Evolutionary conservation across 257 asterid species (phyloP), one percentile per base, ranked within the genome.

Genomic region (Scutellaria baicalensis): DNA sequence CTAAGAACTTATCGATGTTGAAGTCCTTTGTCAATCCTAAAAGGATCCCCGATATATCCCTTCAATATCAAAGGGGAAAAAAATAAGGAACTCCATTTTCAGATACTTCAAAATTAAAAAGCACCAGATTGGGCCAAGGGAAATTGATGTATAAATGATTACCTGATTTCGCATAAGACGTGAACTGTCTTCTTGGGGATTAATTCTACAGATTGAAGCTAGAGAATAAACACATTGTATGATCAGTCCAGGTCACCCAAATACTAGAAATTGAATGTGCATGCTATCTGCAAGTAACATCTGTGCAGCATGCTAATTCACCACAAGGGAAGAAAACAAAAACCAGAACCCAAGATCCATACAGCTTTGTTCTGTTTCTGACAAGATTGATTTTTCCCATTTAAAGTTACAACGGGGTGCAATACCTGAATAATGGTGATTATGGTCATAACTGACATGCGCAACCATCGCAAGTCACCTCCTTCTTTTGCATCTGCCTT

Each of bases 401-500:
- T 61, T 57, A 66, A 68, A 56, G 23, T 51, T 48, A 51, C 11
- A 51, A 6, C 49, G 54, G 14, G 65, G n/a, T 12, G 14, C 69
- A 66, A 52, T 83, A 93, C 99, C 99, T 89, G 99, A 76, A 93
- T 85, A 64, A 93, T 84, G 75, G 80, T 89, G 72, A 87, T 83
- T 78, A 89, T 48, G 42, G 95, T 72, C 94, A 93, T 87, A 50
- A 89, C 71, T 10, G 96, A 81, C 96, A 87, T 75, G 57, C 91
- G 97, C 74, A 83, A 60, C 91, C 83, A 86, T 57, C 82, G 95
- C 80, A 86, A 69, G 80, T 89, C 91, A 60, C 77, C 58, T 65
- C 85, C 80, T 66, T 78, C 80, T 66, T 78, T 79, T 35, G 88
- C 80, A 62, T 80, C 86, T 58, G 73, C 84, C 74, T 83, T 88